phyloP scores from a whole-genome alignment of 352 stramenopile species.

The Phytophthora multivora region DNA sequence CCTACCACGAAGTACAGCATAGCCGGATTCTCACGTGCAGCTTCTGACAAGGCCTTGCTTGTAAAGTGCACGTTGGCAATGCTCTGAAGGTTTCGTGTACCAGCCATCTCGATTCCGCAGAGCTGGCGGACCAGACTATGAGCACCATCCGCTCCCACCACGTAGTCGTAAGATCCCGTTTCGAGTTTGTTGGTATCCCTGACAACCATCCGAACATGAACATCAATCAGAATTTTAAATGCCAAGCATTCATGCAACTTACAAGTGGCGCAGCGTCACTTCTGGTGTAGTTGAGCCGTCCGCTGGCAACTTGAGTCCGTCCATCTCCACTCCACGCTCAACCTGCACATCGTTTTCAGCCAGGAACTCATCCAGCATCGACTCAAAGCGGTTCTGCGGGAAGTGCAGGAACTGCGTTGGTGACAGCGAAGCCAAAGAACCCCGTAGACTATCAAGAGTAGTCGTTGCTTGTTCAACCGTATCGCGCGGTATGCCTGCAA shows the following conservation, averaged over 20 bases:
- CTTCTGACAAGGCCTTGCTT: constrained; percentile 65
- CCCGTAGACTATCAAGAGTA: constrained; percentile 40
- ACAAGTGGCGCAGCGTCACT: constrained; percentile 61
- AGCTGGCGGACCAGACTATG: constrained; percentile 83
- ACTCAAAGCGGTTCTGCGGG: constrained; percentile 84
- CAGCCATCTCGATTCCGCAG: constrained; percentile 74
- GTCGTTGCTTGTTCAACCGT: constrained; percentile 8
- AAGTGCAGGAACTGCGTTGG: constrained; percentile 87
- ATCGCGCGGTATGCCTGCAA: constrained; percentile 52
- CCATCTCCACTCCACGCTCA: constrained; percentile 67
- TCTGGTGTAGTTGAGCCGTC: constrained; percentile 4
- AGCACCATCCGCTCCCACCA: constrained; percentile 92
- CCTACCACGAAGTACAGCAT: constrained; percentile 96
- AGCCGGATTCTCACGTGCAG: constrained; percentile 65
- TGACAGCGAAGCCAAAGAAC: constrained; percentile 53
- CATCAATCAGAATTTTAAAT: neutral
- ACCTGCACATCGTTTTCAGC: constrained; percentile 47
- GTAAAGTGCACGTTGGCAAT: constrained; percentile 96
- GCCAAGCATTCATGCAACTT: constrained; percentile 8
- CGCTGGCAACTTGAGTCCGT: constrained; percentile 34
- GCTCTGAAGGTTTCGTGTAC: constrained; percentile 84
- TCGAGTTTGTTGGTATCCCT: constrained; percentile 52
- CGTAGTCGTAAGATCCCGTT: constrained; percentile 65
- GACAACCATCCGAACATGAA: constrained; percentile 3
- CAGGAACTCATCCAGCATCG: constrained; percentile 61